Percentiles rank a stretch among this genome's conserved stretches.
phyloP scores from a whole-genome alignment of 2,329 filamentous ascomycete genomes.

The Piedraia hortae region DNA sequence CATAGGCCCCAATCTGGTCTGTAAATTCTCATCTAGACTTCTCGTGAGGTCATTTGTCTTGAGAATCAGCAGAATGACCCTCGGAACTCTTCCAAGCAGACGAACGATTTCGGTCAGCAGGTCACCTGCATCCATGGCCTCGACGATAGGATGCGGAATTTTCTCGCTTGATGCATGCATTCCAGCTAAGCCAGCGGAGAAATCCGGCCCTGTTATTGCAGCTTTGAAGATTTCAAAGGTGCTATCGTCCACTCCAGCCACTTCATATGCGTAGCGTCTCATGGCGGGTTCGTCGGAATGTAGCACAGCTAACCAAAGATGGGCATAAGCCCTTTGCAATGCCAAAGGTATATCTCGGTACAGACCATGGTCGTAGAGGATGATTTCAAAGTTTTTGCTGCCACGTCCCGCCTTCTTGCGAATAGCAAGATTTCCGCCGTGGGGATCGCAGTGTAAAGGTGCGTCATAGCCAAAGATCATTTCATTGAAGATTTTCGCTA shows the following conservation, averaged over 20 bases:
- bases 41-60: slow-evolving; percentile 95
- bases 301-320: slow-evolving; percentile 90
- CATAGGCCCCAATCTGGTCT: slow-evolving; percentile 37
- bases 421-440: slow-evolving; percentile 87
- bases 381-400: slow-evolving; percentile 63
- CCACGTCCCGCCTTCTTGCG: slow-evolving; percentile 31
- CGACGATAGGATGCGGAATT: slow-evolving; percentile 59
- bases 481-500: slow-evolving; percentile 89
- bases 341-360: slow-evolving; percentile 71
- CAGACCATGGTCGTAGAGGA: slow-evolving; percentile 88
- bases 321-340: slow-evolving; percentile 66
- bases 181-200: slow-evolving; percentile 29
- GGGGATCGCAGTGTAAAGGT: slow-evolving; percentile 84
- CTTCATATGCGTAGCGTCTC: slow-evolving; percentile 67
- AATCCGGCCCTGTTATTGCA: slow-evolving; percentile 87
- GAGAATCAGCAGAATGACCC: slow-evolving; percentile 78
- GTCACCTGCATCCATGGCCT: slow-evolving; percentile 51
- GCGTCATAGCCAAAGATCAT: slow-evolving; percentile 91
- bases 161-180: slow-evolving; percentile 51
- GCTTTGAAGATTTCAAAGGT: slow-evolving; percentile 89
- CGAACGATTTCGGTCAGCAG: slow-evolving; percentile 71
- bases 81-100: slow-evolving; percentile 62
- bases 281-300: slow-evolving; percentile 65
- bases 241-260: slow-evolving; percentile 65
- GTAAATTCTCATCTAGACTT: slow-evolving; percentile 71